phyloP scores from a whole-genome alignment of 495 filamentous ascomycete species.

The Aspergillus mulundensis region DNA sequence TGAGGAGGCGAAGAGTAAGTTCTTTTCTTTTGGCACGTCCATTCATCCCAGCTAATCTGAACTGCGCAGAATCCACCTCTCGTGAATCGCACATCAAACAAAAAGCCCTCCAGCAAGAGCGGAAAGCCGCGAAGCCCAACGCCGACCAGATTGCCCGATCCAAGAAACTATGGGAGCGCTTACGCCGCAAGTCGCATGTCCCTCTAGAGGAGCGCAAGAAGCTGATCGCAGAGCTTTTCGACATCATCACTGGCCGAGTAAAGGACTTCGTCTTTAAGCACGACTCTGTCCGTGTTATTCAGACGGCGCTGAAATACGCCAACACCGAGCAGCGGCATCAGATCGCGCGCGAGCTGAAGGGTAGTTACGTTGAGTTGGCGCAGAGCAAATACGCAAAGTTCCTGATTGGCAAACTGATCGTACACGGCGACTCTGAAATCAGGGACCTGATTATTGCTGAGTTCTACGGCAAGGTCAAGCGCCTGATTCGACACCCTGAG shows the following conservation, averaged over 20 bases:
- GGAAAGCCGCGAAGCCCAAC: constrained; percentile 88
- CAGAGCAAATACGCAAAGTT: constrained; percentile 97
- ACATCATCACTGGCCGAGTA: constrained; percentile 82
- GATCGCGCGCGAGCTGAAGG: constrained; percentile 84
- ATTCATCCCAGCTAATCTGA: constrained; percentile 8
- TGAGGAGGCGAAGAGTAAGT: constrained; percentile 31
- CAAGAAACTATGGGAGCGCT: constrained; percentile 94
- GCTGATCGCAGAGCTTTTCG: constrained; percentile 82
- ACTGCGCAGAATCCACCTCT: constrained; percentile 42
- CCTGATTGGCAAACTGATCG: constrained; percentile 88
- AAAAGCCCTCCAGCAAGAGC: constrained; percentile 78
- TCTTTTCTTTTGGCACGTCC: neutral
- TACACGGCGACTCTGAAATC: constrained; percentile 80
- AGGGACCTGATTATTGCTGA: constrained; percentile 85
- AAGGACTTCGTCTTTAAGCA: constrained; percentile 98
- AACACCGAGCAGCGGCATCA: constrained; percentile 74
- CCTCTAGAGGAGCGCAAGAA: constrained; percentile 78
- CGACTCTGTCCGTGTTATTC: constrained; percentile 89
- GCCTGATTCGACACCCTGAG: constrained; percentile 91
- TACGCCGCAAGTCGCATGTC: constrained; percentile 88
- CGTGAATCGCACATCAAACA: constrained; percentile 90
- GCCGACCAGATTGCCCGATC: constrained; percentile 83
- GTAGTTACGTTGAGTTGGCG: constrained; percentile 76
- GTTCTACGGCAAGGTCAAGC: constrained; percentile 88
- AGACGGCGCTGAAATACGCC: constrained; percentile 94